Evolutionary conservation across 108 stramenopile species (phyloP).

Genomic region (Nitzschia putrida): DNA sequence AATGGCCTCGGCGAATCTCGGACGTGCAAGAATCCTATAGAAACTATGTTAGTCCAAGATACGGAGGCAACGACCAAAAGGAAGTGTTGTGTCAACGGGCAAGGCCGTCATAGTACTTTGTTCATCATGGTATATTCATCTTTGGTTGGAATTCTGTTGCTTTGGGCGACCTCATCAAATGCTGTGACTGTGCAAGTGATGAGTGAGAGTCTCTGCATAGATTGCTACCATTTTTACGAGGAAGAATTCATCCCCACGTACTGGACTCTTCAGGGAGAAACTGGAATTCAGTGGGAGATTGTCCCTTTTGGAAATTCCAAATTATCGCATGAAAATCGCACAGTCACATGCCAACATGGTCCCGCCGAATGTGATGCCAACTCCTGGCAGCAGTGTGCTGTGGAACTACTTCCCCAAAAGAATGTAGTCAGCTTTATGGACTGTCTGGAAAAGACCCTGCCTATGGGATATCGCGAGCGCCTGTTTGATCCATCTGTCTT

Average conservation of each 20-base stretch:
- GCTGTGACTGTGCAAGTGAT: constrained; percentile 19
- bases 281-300: constrained; percentile 28
- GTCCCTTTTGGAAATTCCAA: constrained; percentile 51
- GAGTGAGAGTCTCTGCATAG: constrained; percentile 37
- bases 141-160: too few species aligned
- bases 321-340: constrained; percentile 8
- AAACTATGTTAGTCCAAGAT: too few species aligned
- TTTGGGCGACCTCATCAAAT: background rate
- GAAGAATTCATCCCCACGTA: constrained; percentile 27
- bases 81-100: too few species aligned
- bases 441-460: constrained; percentile 36
- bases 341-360: constrained; percentile 48
- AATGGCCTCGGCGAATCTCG: too few species aligned
- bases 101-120: too few species aligned
- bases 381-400: constrained; percentile 41
- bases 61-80: too few species aligned
- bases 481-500: constrained; percentile 32
- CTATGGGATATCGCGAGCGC: constrained; percentile 47
- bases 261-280: constrained; percentile 5
- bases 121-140: too few species aligned
- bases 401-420: constrained; percentile 6
- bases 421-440: constrained; percentile 28
- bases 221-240: constrained; percentile 34
- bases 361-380: constrained; percentile 49
- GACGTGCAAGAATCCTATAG: too few species aligned